Percentiles rank a stretch among this genome's conserved stretches.
phyloP scores from a whole-genome alignment of 352 stramenopile genomes.

The Paralagenidium karlingii region DNA sequence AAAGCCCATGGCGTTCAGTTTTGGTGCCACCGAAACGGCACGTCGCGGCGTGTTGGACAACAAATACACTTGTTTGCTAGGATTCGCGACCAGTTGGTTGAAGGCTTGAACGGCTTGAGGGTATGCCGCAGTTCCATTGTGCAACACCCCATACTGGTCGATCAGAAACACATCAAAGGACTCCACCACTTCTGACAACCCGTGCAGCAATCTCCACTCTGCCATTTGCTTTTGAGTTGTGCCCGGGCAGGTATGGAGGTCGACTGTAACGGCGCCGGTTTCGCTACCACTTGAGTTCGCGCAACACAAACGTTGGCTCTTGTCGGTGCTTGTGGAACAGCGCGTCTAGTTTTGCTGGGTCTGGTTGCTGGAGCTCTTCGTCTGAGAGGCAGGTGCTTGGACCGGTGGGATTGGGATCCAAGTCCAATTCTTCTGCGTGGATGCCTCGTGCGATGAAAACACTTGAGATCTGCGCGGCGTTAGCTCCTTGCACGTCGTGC shows the following conservation, averaged over 20 bases:
- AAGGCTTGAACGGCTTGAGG: slow-evolving; percentile 53
- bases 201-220: slow-evolving; percentile 13
- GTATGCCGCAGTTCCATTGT: slow-evolving; percentile 77
- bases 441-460: slow-evolving; percentile 50
- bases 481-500: slow-evolving; percentile 46
- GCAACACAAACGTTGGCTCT: too few relatives aligned
- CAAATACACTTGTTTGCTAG: slow-evolving; percentile 81
- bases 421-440: slow-evolving; percentile 31
- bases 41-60: slow-evolving; percentile 83
- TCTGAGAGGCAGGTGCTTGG: too few relatives aligned
- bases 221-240: too few relatives aligned
- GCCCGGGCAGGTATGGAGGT: too few relatives aligned
- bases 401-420: too few relatives aligned
- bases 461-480: slow-evolving; percentile 28
- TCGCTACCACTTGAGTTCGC: too few relatives aligned
- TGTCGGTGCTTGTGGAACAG: too few relatives aligned
- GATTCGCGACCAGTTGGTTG: slow-evolving; percentile 23
- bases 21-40: slow-evolving; percentile 22
- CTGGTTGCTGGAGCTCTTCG: too few relatives aligned
- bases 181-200: slow-evolving; percentile 23
- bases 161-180: slow-evolving; percentile 85
- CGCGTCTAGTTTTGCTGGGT: too few relatives aligned
- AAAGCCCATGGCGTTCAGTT: slow-evolving; percentile 63
- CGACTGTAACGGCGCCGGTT: too few relatives aligned
- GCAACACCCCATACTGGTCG: slow-evolving; percentile 87